These are phyloP conservation scores for Oryza meyeriana DNA, from an alignment of 176 grass and related monocot genomes.

Conservation along the genomic window DNA sequence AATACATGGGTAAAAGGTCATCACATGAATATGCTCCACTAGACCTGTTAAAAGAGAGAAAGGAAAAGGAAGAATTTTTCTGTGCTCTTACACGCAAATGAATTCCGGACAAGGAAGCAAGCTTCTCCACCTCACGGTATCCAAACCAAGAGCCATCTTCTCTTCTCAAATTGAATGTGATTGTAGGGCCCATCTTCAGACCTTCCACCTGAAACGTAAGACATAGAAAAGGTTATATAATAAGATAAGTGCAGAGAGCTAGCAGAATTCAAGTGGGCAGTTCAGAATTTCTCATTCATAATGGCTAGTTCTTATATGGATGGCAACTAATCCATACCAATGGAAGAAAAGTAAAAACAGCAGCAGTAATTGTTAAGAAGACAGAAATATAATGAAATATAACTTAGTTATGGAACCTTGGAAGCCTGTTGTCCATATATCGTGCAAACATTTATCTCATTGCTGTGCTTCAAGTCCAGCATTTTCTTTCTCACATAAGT, in stretches of 20 bases:
- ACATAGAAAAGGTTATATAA: conserved; percentile 1
- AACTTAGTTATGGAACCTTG: conserved; percentile 43
- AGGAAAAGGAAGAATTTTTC: background rate
- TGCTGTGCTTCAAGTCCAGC: conserved; percentile 78
- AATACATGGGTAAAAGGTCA: background rate
- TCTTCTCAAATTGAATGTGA: conserved; percentile 99
- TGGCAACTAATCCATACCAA: background rate
- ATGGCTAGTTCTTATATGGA: background rate
- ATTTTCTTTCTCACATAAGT: conserved; percentile 71
- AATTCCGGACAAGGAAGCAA: conserved; percentile 80
- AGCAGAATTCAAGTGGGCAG: background rate
- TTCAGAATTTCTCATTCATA: conserved; percentile 18
- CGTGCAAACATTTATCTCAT: conserved; percentile 63
- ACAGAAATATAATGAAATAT: background rate
- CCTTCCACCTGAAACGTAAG: conserved; percentile 37
- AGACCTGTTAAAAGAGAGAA: background rate
- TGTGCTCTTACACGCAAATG: conserved; percentile 78
- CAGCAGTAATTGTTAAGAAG: background rate
- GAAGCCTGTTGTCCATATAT: conserved; percentile 59
- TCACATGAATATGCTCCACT: background rate
- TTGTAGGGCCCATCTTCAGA: conserved; percentile 69
- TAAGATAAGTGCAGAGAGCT: background rate
- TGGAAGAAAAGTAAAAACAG: conserved; percentile 8
- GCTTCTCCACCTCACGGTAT: conserved; percentile 84
- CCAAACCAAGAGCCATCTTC: conserved; percentile 85